These are phyloP conservation scores for Alternaria infectoria DNA, from an alignment of 2,329 filamentous ascomycete species.

Conservation along the genomic window DNA sequence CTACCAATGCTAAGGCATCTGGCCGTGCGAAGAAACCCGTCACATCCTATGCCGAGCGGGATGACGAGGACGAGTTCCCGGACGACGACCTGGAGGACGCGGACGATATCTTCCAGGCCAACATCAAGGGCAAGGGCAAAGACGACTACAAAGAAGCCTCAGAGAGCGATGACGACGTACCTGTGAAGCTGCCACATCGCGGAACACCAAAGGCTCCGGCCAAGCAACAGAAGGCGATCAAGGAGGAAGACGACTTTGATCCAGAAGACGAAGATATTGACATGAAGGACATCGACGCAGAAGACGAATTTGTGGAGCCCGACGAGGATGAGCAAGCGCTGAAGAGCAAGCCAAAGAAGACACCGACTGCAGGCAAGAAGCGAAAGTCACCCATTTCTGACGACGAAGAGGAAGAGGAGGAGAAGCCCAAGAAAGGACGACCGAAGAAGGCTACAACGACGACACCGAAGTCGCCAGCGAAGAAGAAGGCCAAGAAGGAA, in stretches of 20 bases:
- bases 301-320: conserved; percentile 54
- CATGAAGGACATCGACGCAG: conserved; percentile 58
- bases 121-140: conserved; percentile 69
- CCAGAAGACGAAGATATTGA: conserved; percentile 56
- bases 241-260: conserved; percentile 51
- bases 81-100: conserved; percentile 61
- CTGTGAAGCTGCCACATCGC: conserved; percentile 40
- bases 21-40: conserved; percentile 52
- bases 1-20: conserved; percentile 46
- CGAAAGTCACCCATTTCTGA: conserved; percentile 64
- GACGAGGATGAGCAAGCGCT: conserved; percentile 52
- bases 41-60: conserved; percentile 59
- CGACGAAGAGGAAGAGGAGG: conserved; percentile 60
- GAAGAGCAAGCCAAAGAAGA: conserved; percentile 49
- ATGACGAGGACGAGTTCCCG: conserved; percentile 63
- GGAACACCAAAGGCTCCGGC: conserved; percentile 45
- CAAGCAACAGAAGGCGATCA: conserved; percentile 55
- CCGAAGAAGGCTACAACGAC: conserved; percentile 44
- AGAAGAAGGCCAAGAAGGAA: conserved; percentile 69
- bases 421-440: conserved; percentile 64
- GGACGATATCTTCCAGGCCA: conserved; percentile 85
- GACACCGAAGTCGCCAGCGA: conserved; percentile 58
- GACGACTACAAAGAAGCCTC: conserved; percentile 70
- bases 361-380: conserved; percentile 53
- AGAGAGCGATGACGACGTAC: conserved; percentile 39